Evolutionary conservation across 352 stramenopile species (phyloP), one percentile per base, ranked within the genome.

Genomic region (Phytophthora litchii): DNA sequence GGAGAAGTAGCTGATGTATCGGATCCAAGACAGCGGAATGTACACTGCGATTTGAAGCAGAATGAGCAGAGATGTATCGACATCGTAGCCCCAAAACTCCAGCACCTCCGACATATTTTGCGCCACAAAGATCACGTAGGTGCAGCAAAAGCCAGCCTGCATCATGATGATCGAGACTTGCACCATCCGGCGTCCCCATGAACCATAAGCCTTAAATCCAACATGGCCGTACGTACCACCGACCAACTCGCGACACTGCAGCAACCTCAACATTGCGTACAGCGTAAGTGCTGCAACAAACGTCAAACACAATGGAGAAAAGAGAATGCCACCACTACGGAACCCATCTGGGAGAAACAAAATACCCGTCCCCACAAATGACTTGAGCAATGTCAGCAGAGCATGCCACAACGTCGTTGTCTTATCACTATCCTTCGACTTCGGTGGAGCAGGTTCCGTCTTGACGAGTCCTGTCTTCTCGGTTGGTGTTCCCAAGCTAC

Each of bases 1-100:
- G 27, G 80, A 86, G 49, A 93, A 93, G 72, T 91, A 93, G 72
- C 82, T 90, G 60, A 92, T 91, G 70, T 92, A 91, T 12, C 84
- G 80, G 52, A 93, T 90, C 84, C 84, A 93, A 23, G 82, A 91
- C 20, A 93, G 67, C 36, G 84, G 84, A 29, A 92, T 88, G 63
- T 93, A 85, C 11, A 90, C 73, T 9, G 75, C 60, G 53, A 89
- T 79, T 64, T 93, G 84, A 8, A 91, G 66, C 55, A 93, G 21
- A 27, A 93, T 89, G 23, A 93, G 76, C 56, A 72, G 57, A 20
- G 82, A 90, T 21, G 64, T 66, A 17, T 78, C 58, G 1, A 88
- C 42, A 3, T 46, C 47, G 31, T 68, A 49, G 23, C 78, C 80
- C 21, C 82, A 54, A 54, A 85, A 91, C n/a, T 44, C 54, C 29